A percentile compares a stretch with the other conserved stretches of the same genome.
Evolutionary conservation across 2,329 filamentous ascomycete genomes (phyloP).

Genomic region (Sarocladiaceae sp.): DNA sequence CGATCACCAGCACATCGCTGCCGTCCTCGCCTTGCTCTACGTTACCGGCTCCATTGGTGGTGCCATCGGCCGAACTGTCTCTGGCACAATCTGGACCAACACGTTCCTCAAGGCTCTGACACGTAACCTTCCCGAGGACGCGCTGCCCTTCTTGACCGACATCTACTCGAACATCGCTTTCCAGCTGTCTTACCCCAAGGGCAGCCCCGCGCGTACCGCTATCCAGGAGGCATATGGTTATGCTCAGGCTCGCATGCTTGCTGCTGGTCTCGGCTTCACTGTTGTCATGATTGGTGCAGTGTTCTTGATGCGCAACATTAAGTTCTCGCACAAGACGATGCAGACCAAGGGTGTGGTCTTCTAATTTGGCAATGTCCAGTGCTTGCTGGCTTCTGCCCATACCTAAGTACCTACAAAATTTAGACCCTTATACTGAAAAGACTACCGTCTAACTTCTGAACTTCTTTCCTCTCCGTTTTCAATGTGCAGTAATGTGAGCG

Average conservation of each 20-base stretch:
- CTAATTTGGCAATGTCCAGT: no score
- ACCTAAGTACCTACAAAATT: no score
- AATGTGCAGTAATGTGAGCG: no score
- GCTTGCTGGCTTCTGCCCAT: no score
- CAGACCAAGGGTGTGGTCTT: slow-evolving; percentile 27
- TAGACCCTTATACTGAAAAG: no score
- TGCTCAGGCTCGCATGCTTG: slow-evolving; percentile 37
- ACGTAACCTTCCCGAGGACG: slow-evolving; percentile 32
- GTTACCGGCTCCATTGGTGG: slow-evolving; percentile 40
- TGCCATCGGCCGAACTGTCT: slow-evolving; percentile 40
- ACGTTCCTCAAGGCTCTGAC: slow-evolving; percentile 31
- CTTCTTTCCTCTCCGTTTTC: no score
- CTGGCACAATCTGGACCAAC: slow-evolving; percentile 39
- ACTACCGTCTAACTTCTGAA: no score
- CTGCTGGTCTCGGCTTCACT: slow-evolving; percentile 28
- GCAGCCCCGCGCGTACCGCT: slow-evolving; percentile 33
- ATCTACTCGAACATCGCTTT: slow-evolving; percentile 31
- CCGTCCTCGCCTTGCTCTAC: slow-evolving; percentile 40
- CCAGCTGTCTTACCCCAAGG: slow-evolving; percentile 35
- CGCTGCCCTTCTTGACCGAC: slow-evolving; percentile 31
- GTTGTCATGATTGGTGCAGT: slow-evolving; percentile 22
- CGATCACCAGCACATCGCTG: slow-evolving; percentile 49
- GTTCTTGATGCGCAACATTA: slow-evolving; percentile 25
- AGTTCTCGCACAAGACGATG: slow-evolving; percentile 24
- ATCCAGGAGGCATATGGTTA: slow-evolving; percentile 44